Base-by-base conservation (phyloP, 2,329 filamentous ascomycete genomes). In the Cladorrhinum sp. region DNA sequence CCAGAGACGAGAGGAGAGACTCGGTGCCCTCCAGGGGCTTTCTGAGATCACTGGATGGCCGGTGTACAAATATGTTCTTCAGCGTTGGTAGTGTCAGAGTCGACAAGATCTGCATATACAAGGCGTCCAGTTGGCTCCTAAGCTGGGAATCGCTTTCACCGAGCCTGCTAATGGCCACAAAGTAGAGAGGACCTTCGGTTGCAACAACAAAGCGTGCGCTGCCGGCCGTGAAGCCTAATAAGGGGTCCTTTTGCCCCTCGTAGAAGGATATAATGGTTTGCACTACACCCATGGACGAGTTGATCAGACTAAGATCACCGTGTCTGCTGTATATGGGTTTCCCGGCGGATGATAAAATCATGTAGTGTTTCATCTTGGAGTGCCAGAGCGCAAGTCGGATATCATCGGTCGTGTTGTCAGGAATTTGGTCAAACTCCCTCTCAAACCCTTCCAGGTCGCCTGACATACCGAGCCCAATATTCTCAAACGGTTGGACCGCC, bases 221-320 rank as follows among this genome's bases (percentile, higher is more conserved):
- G 14, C 90, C 92, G n/a, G 95, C 93, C 1, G 89, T 92, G 72
- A 99, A 99, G 14, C 89, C 89, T 65, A 86, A 85, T 10, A 99
- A 80, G 0, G 84, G 85, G 71, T 96, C 91, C 59, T 89, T 84
- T 8, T 88, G 84, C 51, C 87, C 87, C 72, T 96, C 89, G 71
- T 96, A 98, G 73, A 97, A 97, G 1, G 95, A 98, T 64, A 99
- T 96, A 68, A 99, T 94, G 49, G 95, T 99, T 73, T 98, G 95
- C 1, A 97, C 88, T 18, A 99, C 89, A 46, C 95, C 95, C 73
- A 98, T 94, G 69, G 95, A 97, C 55, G 90, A 90, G 69, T 96
- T 96, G 72, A 98, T 92, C 49, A 98, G 79, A 58, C 89, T 87
- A 66, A 96, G 83, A 68, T 97, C 92, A 46, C 96, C 95, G 72